Evolutionary conservation across 345 rosid species (phyloP), one percentile per base, ranked within the genome.

Genomic region (Eucalyptus shirleyi): DNA sequence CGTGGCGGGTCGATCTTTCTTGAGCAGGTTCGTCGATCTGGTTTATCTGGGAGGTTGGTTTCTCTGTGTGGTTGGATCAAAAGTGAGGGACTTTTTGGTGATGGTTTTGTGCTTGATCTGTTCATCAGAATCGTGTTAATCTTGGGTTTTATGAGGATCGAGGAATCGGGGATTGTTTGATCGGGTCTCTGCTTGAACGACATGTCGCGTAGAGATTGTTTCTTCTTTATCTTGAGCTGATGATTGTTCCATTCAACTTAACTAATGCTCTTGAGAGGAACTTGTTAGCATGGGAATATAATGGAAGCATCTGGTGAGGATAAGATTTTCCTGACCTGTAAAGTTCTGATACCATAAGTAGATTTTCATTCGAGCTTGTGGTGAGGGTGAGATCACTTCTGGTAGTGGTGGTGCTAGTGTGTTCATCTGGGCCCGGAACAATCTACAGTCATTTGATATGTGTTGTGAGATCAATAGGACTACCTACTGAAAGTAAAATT

Each of bases 391-490:
- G 82, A 77, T 77, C 44, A 11, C 47, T 77, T 77, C 85, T 40
- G 30, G 85, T 6, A 21, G 85, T 77, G 47, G 47, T 40, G 30
- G 85, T 77, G 85, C 85, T 40, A 26, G 85, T 77, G 85, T 37
- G 40, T 56, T 56, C 51, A 50, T 60, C 89, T 87, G 87, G 80
- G 72, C 40, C n/a, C 32, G 42, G 69, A 21, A 87, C 37, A 87
- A 37, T 53, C 85, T 37, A 42, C 5, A 21, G 47, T 88, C 86
- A 81, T 80, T 72, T 14, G 69, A 42, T 28, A 24, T 34, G 88
- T n/a, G 49, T 45, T 72, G 82, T n/a, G 86, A 87, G 55, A 93
- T 93, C 94, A 96, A 95, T 93, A 90, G 90, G 62, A 93, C 92
- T 4, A 89, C 89, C 2, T 90, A 91, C 89, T 87, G 90, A 56